Percentiles rank a stretch among this genome's conserved stretches.
Conservation (phyloP, 106 monocot genomes). For the Alisma plantagoaquatica region DNA sequence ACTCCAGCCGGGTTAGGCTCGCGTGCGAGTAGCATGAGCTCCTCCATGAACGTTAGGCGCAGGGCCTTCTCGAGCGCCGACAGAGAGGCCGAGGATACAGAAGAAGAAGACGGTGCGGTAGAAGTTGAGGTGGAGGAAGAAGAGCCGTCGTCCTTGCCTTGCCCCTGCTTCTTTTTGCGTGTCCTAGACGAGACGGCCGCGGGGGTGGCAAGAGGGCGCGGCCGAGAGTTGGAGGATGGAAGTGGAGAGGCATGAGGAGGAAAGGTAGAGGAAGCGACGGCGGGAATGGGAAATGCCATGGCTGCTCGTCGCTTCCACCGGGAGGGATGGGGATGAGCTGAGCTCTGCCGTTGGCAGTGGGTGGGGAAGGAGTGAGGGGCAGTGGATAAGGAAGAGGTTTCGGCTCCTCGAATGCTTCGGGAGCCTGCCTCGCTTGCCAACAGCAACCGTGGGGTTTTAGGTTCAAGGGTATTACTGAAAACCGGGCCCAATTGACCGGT, state of each 20-base stretch:
- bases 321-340: neutral
- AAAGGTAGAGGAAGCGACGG: too few species aligned
- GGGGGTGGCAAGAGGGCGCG: neutral
- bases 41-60: conserved; percentile 77
- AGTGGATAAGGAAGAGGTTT: neutral
- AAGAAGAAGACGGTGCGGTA: conserved; percentile 19
- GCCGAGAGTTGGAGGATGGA: neutral
- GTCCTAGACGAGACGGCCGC: neutral
- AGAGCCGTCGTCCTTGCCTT: conserved; percentile 13
- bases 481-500: too few species aligned
- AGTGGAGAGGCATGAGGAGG: too few species aligned
- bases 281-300: conserved; percentile 10
- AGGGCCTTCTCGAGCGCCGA: conserved; percentile 54
- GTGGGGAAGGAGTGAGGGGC: neutral
- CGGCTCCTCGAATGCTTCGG: too few species aligned
- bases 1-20: conserved; percentile 40
- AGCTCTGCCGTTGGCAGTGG: too few species aligned
- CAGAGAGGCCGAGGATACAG: neutral
- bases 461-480: too few species aligned
- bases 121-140: too few species aligned
- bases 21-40: conserved; percentile 68
- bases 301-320: neutral
- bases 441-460: too few species aligned
- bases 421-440: too few species aligned
- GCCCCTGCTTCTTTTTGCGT: neutral